Evolutionary conservation across 75 land plant genomes (phyloP), one percentile per base, ranked within the genome.

Genomic region (Larix kaempferi): DNA sequence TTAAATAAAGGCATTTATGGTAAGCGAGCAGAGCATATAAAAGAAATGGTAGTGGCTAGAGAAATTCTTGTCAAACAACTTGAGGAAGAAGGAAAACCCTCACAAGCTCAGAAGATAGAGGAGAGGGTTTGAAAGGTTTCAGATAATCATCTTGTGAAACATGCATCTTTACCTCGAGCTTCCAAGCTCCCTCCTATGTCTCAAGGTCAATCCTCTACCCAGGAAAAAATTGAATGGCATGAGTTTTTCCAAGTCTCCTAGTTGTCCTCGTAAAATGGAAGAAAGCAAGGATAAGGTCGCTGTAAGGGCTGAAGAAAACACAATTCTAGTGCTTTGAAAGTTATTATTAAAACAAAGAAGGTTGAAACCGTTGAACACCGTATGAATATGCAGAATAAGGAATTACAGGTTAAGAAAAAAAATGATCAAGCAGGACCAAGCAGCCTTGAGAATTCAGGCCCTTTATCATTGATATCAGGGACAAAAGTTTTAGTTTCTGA

Each of bases 101-200:
- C 33, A 29, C 71, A 66, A 27, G 37, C 19, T 2, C n/a, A 16
- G 71, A 59, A 63, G 74, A 23, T 7, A 67, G 39, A 55, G 55
- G 44, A n/a, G 57, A 23, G 39, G 33, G 33, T 29, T 0, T 29
- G 33, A 35, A 65, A 65, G 6, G 21, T 16, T 15, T 29, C 33
- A 29, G 33, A 29, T 29, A 29, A 29, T 29, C 33, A 29, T 29
- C 33, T 0, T 29, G 33, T 29, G 33, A 77, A 72, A 71, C 66
- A 84, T 12, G 27, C 56, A 0, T 57, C 83, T 39, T 67, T 41
- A 23, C 56, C 25, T 27, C 73, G 54, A 55, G 12, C 81, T 27
- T 75, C 80, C 22, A 89, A 86, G 61, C 69, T 89, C 52, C 86
- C 88, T 56, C 86, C 91, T 89, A 60, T 89, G 91, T 78, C 64